Conservation (phyloP, 805 yeast genomes). For the Aciculoconidium aculeatum region DNA sequence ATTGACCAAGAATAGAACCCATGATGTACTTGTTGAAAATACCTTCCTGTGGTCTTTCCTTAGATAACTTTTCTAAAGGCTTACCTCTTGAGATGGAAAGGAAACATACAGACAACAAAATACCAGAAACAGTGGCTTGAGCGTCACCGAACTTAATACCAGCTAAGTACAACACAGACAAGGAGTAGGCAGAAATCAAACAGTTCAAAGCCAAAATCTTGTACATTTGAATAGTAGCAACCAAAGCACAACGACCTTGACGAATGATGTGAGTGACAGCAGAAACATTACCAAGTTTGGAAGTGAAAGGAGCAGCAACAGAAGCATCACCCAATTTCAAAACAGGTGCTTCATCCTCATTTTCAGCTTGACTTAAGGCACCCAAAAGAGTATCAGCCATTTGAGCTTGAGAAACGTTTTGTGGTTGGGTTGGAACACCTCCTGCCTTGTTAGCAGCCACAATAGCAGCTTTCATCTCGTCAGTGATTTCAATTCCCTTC, state of each 20-base stretch:
- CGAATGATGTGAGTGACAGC: conserved; percentile 91
- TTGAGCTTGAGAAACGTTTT: conserved; percentile 15
- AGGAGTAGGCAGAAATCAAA: conserved; percentile 91
- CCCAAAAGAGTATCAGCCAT: conserved; percentile 61
- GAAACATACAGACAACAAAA: conserved; percentile 89
- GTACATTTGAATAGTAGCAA: conserved; percentile 98
- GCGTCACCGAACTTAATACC: conserved; percentile 98
- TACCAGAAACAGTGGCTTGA: conserved; percentile 95
- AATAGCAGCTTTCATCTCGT: conserved; percentile 61
- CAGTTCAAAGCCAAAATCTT: conserved; percentile 95
- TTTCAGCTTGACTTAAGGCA: conserved; percentile 46
- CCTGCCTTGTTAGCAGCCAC: conserved; percentile 42
- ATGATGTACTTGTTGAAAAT: conserved; percentile 91
- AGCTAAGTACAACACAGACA: conserved; percentile 89
- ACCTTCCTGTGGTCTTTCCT: conserved; percentile 95
- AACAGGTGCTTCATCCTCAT: conserved; percentile 85
- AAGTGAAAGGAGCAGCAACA: conserved; percentile 98
- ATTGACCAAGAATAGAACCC: conserved; percentile 97
- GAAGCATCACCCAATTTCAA: conserved; percentile 97
- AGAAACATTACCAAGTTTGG: conserved; percentile 85
- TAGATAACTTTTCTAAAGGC: conserved; percentile 81
- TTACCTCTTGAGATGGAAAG: conserved; percentile 91
- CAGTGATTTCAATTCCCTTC: conserved; percentile 75
- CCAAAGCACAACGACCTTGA: conserved; percentile 97
- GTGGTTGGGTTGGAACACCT: conserved; percentile 16